A percentile compares a stretch with the other conserved stretches of the same genome.
Conservation (phyloP, 108 stramenopile genomes). For the Skeletonema potamos region DNA sequence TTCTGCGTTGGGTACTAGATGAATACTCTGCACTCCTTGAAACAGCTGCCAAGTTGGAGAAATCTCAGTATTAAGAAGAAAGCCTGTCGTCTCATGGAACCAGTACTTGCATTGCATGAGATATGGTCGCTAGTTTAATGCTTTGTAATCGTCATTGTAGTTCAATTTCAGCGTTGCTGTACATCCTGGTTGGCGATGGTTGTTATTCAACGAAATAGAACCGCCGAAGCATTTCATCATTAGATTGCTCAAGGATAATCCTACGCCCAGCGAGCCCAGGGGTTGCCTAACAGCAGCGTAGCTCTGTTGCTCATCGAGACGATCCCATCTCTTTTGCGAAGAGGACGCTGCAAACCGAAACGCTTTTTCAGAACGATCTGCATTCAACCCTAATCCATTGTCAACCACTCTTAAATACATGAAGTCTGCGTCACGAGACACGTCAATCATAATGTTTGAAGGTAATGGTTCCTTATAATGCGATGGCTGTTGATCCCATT, state of each 20-base stretch:
- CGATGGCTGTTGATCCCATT: conserved; percentile 8
- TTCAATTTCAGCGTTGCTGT: conserved; percentile 32
- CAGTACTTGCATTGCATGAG: neutral
- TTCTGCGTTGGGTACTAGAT: conserved; percentile 74
- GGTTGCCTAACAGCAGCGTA: conserved; percentile 73
- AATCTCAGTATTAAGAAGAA: too few species aligned
- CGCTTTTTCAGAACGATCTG: conserved; percentile 12
- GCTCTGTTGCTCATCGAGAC: conserved; percentile 72
- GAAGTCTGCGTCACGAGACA: conserved; percentile 9
- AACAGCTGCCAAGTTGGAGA: conserved; percentile 28
- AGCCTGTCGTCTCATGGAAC: neutral
- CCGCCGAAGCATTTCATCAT: conserved; percentile 81
- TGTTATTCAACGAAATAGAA: conserved; percentile 44
- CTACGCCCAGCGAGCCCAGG: conserved; percentile 68
- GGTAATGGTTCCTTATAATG: conserved; percentile 5
- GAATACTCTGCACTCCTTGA: conserved; percentile 60
- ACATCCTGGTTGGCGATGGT: conserved; percentile 18
- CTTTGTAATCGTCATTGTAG: conserved; percentile 17
- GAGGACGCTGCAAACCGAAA: conserved; percentile 49
- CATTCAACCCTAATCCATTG: conserved; percentile 55
- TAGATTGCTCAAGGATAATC: conserved; percentile 60
- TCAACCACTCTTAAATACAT: conserved; percentile 50
- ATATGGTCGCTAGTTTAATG: neutral
- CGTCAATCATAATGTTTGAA: conserved; percentile 20
- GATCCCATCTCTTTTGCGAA: conserved; percentile 61